These are phyloP conservation scores for Neurospora sp. DNA, from an alignment of 495 filamentous ascomycete genomes.

Conservation along the genomic window DNA sequence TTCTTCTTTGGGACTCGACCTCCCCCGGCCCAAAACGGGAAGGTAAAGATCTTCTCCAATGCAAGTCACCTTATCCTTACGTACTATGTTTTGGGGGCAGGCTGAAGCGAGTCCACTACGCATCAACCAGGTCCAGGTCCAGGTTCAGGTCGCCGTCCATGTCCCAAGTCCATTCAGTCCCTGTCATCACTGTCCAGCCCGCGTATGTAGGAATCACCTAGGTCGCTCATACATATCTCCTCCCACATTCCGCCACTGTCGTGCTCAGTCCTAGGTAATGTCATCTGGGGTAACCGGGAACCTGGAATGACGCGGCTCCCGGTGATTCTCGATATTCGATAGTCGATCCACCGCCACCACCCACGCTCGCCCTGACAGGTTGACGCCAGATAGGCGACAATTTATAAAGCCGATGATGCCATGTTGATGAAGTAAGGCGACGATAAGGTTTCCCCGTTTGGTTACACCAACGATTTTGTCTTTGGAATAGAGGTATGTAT, in stretches of 20 bases:
- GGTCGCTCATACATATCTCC: neutral
- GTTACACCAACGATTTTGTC: neutral
- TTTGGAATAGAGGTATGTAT: no score
- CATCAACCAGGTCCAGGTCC: neutral
- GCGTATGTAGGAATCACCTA: no score
- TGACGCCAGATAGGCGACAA: neutral
- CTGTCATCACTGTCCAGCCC: neutral
- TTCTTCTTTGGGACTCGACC: neutral
- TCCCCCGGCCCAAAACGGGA: neutral
- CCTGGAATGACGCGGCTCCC: neutral
- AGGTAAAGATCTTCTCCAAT: neutral
- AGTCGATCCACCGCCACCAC: neutral
- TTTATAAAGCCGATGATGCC: neutral
- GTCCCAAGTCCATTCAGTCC: neutral
- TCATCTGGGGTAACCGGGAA: neutral
- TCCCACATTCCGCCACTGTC: neutral
- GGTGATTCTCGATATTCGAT: neutral
- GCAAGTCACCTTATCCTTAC: neutral
- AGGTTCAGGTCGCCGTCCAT: neutral
- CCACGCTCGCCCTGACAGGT: neutral
- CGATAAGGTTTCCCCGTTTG: neutral
- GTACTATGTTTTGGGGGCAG: neutral
- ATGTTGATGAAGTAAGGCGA: neutral
- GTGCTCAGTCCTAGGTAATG: neutral
- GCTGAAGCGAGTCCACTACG: neutral